Conservation (phyloP, 371 early-diverging fungal genomes). For the Mortierella sp. region DNA sequence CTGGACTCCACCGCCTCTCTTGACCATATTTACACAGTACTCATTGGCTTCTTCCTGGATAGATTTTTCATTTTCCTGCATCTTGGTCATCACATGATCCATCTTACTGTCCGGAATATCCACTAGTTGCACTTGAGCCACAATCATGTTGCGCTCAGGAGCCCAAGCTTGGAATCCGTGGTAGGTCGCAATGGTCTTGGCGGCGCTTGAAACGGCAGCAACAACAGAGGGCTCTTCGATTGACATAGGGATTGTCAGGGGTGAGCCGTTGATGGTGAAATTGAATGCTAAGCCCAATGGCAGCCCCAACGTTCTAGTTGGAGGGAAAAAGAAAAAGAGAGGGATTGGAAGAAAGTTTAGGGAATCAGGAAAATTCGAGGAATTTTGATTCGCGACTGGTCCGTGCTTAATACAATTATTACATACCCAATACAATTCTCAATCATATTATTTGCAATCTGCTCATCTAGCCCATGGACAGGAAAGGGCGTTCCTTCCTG, state of each 20-base stretch:
- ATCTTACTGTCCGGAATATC: constrained; percentile 62
- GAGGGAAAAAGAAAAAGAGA: neutral
- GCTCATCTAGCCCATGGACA: constrained; percentile 67
- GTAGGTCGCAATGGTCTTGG: constrained; percentile 66
- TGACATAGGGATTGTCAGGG: constrained; percentile 76
- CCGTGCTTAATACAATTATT: neutral
- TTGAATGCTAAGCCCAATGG: constrained; percentile 77
- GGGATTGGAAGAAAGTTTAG: neutral
- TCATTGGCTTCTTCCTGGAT: constrained; percentile 67
- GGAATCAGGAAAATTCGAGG: neutral
- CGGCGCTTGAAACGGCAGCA: constrained; percentile 79
- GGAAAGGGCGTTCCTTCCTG: constrained; percentile 60
- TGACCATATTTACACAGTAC: constrained; percentile 69
- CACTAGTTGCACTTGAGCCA: constrained; percentile 70
- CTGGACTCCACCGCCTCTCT: constrained; percentile 76
- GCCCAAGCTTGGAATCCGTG: constrained; percentile 67
- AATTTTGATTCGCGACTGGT: constrained; percentile 3
- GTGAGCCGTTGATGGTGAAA: constrained; percentile 69
- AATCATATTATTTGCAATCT: constrained; percentile 77
- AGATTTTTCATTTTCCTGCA: constrained; percentile 41
- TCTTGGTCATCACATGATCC: constrained; percentile 48
- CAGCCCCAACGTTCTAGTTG: constrained; percentile 69
- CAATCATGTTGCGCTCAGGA: constrained; percentile 69
- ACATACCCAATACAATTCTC: constrained; percentile 72
- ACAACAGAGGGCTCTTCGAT: constrained; percentile 83